phyloP scores from a whole-genome alignment of 306 rosid species.

The Trifolium repens region DNA sequence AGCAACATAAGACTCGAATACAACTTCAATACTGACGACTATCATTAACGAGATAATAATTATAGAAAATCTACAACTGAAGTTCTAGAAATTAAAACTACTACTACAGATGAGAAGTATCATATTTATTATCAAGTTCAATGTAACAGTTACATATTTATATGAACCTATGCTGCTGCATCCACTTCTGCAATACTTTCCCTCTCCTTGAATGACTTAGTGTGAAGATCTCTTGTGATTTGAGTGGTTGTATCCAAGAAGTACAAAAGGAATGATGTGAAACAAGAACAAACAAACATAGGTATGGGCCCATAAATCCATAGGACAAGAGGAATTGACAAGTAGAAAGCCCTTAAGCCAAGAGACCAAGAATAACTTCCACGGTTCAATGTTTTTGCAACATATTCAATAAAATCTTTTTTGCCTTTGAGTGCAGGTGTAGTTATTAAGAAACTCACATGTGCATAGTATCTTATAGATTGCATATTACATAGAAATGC shows the following conservation, averaged over 20 bases:
- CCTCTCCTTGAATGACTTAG: slow-evolving; percentile 51
- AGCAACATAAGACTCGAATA: too few species aligned
- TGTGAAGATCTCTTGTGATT: slow-evolving; percentile 76
- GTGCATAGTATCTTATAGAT: slow-evolving; percentile 90
- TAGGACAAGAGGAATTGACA: slow-evolving; percentile 83
- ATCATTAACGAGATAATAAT: background rate
- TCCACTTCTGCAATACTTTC: slow-evolving; percentile 44
- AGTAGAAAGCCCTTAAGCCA: slow-evolving; percentile 82
- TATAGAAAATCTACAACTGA: slow-evolving; percentile 23
- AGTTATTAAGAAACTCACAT: slow-evolving; percentile 87
- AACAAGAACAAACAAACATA: slow-evolving; percentile 72
- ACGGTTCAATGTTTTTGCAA: slow-evolving; percentile 71
- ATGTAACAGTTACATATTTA: slow-evolving; percentile 30
- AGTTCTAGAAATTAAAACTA: background rate
- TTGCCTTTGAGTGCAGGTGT: slow-evolving; percentile 66
- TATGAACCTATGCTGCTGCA: slow-evolving; percentile 43
- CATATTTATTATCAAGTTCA: slow-evolving; percentile 27
- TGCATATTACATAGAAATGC: slow-evolving; percentile 92
- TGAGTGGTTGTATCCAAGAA: slow-evolving; percentile 86
- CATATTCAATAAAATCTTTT: slow-evolving; percentile 59
- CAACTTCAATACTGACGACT: too few species aligned
- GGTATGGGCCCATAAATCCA: slow-evolving; percentile 96
- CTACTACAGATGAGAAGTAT: background rate
- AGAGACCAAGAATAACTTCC: slow-evolving; percentile 91
- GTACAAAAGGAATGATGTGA: slow-evolving; percentile 69